A percentile compares a stretch with the other conserved stretches of the same genome.
Conservation (phyloP, 352 stramenopile species). For the Phytophthora tubulina region DNA sequence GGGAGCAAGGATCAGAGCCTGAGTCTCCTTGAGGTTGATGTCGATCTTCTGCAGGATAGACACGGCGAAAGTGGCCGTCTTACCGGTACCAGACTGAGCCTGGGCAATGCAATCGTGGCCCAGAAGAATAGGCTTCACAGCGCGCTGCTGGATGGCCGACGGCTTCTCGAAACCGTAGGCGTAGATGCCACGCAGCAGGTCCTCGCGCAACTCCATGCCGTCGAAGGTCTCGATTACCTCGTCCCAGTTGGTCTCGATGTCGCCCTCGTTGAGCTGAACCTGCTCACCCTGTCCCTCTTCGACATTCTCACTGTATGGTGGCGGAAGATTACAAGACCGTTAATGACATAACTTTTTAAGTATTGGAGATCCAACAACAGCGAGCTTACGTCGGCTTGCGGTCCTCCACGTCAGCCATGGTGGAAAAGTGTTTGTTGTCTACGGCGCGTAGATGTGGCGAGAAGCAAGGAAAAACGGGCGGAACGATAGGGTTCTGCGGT, state of each 20-base stretch:
- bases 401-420: constrained; percentile 86
- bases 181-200: constrained; percentile 99
- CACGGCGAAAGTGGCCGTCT: constrained; percentile 99
- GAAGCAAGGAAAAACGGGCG: constrained; percentile 32
- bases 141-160: constrained; percentile 99
- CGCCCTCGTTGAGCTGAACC: constrained; percentile 88
- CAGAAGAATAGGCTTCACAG: constrained; percentile 98
- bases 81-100: constrained; percentile 99
- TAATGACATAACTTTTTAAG: constrained; percentile 3
- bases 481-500: constrained; percentile 42
- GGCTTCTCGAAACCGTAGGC: constrained; percentile 99
- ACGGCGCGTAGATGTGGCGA: constrained; percentile 37
- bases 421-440: constrained; percentile 41
- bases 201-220: constrained; percentile 98
- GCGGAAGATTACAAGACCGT: constrained; percentile 13
- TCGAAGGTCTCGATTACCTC: constrained; percentile 99
- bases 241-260: constrained; percentile 99
- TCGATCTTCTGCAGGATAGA: constrained; percentile 99
- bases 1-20: constrained; percentile 99
- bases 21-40: constrained; percentile 94
- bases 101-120: constrained; percentile 99
- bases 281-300: constrained; percentile 78
- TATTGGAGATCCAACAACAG: neutral
- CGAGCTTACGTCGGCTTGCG: constrained; percentile 64
- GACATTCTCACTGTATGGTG: constrained; percentile 49